Evolutionary conservation across 1,284 basidiomycete species (phyloP).

Genomic region (Puccinia polysora): DNA sequence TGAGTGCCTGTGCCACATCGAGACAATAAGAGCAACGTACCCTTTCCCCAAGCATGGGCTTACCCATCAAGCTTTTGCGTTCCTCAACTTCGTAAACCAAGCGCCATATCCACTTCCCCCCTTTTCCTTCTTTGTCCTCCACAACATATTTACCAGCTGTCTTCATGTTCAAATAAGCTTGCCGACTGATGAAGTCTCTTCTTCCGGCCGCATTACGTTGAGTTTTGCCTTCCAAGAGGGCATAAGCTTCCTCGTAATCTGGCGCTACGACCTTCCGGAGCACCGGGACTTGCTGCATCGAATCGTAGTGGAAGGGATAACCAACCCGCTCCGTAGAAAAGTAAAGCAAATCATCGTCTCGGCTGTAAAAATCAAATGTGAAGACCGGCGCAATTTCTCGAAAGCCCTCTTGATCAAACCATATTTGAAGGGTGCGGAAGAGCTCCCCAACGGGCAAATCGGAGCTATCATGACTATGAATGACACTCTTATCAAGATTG

Average conservation of each 20-base stretch:
- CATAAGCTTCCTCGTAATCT: conserved; percentile 44
- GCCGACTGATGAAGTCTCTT: conserved; percentile 42
- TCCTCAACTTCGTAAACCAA: conserved; percentile 42
- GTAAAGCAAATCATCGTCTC: conserved; percentile 33
- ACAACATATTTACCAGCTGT: conserved; percentile 40
- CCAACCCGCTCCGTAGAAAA: conserved; percentile 33
- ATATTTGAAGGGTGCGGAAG: conserved; percentile 43
- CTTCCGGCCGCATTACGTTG: conserved; percentile 28
- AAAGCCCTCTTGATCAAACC: conserved; percentile 44
- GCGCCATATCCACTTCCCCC: conserved; percentile 40
- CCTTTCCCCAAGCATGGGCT: conserved; percentile 42
- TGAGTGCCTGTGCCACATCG: neutral
- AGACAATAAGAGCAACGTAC: conserved; percentile 7
- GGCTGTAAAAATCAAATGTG: conserved; percentile 25
- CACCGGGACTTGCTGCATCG: conserved; percentile 41
- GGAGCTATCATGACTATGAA: conserved; percentile 4
- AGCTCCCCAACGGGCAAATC: conserved; percentile 37
- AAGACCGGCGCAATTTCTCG: conserved; percentile 42
- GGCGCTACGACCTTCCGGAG: conserved; percentile 42
- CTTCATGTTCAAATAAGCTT: conserved; percentile 33
- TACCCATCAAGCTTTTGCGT: conserved; percentile 43
- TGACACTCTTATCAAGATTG: conserved; percentile 10
- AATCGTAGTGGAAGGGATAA: conserved; percentile 41
- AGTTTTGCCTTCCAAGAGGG: conserved; percentile 35
- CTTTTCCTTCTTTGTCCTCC: conserved; percentile 39